Evolutionary conservation across 2,329 filamentous ascomycete genomes (phyloP).

Genomic region (Bipolaris bicolor): DNA sequence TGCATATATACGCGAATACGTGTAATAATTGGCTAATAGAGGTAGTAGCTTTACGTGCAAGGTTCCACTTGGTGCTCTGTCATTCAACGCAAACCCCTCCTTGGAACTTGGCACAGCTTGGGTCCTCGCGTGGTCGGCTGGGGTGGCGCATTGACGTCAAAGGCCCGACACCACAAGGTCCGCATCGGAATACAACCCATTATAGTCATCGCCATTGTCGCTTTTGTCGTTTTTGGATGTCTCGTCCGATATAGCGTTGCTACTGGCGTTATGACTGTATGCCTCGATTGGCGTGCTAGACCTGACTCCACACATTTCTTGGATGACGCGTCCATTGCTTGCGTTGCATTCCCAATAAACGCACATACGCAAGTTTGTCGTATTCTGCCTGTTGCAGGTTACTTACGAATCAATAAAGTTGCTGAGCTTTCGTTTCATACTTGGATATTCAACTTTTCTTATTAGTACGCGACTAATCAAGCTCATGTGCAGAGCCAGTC

Average conservation of each 20-base stretch:
- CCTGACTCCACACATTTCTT: background rate
- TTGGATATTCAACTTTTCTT: background rate
- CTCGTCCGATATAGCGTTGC: background rate
- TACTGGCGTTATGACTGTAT: background rate
- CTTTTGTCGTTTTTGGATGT: background rate
- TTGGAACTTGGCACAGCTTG: background rate
- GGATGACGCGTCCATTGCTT: background rate
- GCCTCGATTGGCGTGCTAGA: background rate
- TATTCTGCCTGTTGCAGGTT: background rate
- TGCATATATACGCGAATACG: background rate
- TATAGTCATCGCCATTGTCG: background rate
- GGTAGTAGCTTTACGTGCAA: slow-evolving; percentile 1
- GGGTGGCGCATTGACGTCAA: background rate
- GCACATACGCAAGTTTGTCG: background rate
- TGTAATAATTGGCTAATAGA: background rate
- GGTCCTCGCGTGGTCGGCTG: background rate
- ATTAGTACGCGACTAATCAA: too few relatives aligned
- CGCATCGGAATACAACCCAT: background rate
- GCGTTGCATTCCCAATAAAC: background rate
- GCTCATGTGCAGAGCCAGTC: background rate
- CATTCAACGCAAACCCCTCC: background rate
- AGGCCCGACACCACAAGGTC: background rate
- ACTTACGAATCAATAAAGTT: background rate
- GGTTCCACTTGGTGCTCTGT: background rate
- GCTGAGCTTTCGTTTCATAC: background rate